Conservation (phyloP, 768 basidiomycete species). For the Hebeloma cylindrosporum region DNA sequence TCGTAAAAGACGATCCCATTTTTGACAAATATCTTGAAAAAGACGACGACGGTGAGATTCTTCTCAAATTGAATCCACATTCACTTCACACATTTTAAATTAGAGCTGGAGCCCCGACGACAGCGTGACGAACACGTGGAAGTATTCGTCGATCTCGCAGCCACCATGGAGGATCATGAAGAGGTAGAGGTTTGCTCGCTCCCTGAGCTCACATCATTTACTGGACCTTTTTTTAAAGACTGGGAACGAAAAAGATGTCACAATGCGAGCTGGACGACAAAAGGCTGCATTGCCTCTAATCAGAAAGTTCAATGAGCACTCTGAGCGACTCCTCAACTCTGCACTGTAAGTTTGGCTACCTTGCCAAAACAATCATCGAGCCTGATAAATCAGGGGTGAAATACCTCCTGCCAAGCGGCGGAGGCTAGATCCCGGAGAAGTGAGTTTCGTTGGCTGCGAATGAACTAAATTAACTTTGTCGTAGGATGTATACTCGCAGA, state of each 20-base stretch:
- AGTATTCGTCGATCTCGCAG: conserved; percentile 79
- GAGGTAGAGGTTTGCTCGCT: conserved; percentile 50
- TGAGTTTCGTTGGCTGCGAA: conserved; percentile 22
- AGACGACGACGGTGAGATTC: conserved; percentile 82
- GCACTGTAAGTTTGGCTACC: conserved; percentile 50
- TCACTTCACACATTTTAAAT: conserved; percentile 3
- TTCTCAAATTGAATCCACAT: not conserved
- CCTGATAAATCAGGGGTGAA: conserved; percentile 46
- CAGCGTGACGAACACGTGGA: conserved; percentile 67
- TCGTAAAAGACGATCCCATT: conserved; percentile 88
- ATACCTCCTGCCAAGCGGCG: conserved; percentile 59
- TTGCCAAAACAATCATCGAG: not conserved
- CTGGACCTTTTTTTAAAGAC: conserved; percentile 48
- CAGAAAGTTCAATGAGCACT: conserved; percentile 97
- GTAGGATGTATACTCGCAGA: conserved; percentile 47
- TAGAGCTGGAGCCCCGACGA: conserved; percentile 78
- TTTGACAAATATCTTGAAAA: conserved; percentile 96
- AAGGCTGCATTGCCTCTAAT: conserved; percentile 88
- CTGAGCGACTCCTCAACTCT: conserved; percentile 81
- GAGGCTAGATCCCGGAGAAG: conserved; percentile 46
- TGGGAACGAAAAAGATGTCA: conserved; percentile 85
- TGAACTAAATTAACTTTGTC: conserved; percentile 5
- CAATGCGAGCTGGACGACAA: conserved; percentile 95
- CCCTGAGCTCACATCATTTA: conserved; percentile 1
- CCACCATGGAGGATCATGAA: conserved; percentile 88